Base-by-base conservation (phyloP, 768 basidiomycete genomes). In the Chalciporus pseudorubinellus region DNA sequence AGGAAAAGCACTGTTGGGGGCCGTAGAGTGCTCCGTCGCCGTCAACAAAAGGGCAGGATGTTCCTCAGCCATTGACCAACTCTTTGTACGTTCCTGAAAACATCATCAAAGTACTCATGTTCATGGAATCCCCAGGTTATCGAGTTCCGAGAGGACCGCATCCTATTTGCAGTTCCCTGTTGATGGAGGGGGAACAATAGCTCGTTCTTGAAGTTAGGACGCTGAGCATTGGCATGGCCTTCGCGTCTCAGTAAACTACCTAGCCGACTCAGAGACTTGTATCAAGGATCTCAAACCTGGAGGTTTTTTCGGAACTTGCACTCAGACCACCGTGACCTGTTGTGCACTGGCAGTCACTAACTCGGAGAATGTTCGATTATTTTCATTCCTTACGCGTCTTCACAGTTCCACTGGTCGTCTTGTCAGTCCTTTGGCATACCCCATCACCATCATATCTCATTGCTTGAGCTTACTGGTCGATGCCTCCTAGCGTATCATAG, bases 11-110 rank as follows among this genome's bases (percentile, higher is more conserved):
- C 77, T 9, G 77, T 79, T 20, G 74, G 80, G 31, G 93, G 92
- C 3, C 80, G 85, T 57, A 90, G 80, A 60, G 80, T 91, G 39
- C 73, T 98, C 46, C 77, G 68, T 20, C 77, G 89, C 47, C 80
- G 95, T 50, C 74, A 80, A 57, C 75, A 74, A 31, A 94, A 88
- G 74, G 89, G 91, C 9, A 79, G 95, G 52, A 81, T 81, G 70
- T 89, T 79, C 69, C 72, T 97, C 56, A 84, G 80, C 48, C 94
- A 98, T 72, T 98, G 73, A 75, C 26, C 3, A 33, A 9, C 22
- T 46, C 22, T 39, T 40, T 42, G 61, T 63, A 56, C 34, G 59
- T 58, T 31, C 44, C 22, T 22, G 7, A 21, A 42, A 29, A 6
- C n/a, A 28, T 28, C 13, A 21, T 9, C 26, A 0, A 34, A 21